Evolutionary conservation across 345 rosid species (phyloP).

Genomic region (Lepidium africanum): DNA sequence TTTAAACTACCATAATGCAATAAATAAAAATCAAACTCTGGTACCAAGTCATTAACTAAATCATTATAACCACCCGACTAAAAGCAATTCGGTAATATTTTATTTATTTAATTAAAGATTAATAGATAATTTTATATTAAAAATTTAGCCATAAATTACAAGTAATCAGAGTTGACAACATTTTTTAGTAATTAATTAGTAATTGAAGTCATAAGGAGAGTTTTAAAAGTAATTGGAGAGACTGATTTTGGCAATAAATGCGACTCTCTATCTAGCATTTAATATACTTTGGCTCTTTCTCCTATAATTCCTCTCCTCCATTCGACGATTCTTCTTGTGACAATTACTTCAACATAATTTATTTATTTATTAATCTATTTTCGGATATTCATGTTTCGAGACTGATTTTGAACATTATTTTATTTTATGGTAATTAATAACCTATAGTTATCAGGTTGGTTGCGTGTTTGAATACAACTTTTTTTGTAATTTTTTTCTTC

Average conservation of each 20-base stretch:
- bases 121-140: too few relatives aligned
- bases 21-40: too few relatives aligned
- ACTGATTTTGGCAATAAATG: conserved; percentile 11
- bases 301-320: conserved; percentile 23
- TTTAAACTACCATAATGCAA: too few relatives aligned
- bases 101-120: too few relatives aligned
- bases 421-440: neutral
- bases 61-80: too few relatives aligned
- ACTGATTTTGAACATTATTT: conserved; percentile 1
- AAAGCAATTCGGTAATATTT: too few relatives aligned
- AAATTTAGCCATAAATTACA: too few relatives aligned
- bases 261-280: conserved; percentile 3
- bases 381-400: neutral
- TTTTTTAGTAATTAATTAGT: neutral
- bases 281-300: conserved; percentile 19
- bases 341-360: neutral
- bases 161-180: neutral
- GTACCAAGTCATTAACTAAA: too few relatives aligned
- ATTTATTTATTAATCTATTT: neutral
- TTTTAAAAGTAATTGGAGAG: conserved; percentile 19
- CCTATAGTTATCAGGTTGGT: too few relatives aligned
- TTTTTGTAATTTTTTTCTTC: too few relatives aligned
- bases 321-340: conserved; percentile 5
- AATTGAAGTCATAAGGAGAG: conserved; percentile 7
- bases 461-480: neutral